Percentiles rank a stretch among this genome's conserved stretches.
Evolutionary conservation across 2,329 filamentous ascomycete genomes (phyloP).

Genomic region (Rhinocladiella similis): DNA sequence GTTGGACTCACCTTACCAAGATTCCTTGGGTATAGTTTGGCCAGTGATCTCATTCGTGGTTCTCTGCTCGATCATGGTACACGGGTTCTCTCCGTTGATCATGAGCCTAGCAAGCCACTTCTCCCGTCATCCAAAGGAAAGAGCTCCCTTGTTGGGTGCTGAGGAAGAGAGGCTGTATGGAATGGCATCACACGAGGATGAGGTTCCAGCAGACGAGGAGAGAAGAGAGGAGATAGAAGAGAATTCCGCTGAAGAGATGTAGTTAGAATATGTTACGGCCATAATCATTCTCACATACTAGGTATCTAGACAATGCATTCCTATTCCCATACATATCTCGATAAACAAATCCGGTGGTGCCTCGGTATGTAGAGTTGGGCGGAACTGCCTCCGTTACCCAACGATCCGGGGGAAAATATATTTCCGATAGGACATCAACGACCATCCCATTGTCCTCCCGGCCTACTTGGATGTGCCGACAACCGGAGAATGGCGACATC

Average conservation of each 20-base stretch:
- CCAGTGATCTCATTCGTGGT: conserved; percentile 58
- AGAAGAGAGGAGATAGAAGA: conserved; percentile 3
- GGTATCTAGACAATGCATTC: too few species aligned
- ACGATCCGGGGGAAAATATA: conserved; percentile 16
- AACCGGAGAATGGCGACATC: neutral
- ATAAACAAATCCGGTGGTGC: neutral
- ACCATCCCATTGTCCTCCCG: neutral
- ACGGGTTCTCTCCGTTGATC: conserved; percentile 54
- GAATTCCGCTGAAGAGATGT: neutral
- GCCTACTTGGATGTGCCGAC: neutral
- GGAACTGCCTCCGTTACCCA: neutral
- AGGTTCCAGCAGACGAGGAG: conserved; percentile 35
- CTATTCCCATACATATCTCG: too few species aligned
- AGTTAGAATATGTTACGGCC: neutral
- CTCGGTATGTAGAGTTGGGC: neutral
- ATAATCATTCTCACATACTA: neutral
- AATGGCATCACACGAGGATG: conserved; percentile 50
- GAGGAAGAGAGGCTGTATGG: conserved; percentile 52
- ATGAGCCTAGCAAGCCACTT: conserved; percentile 54
- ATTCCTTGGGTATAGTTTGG: conserved; percentile 51
- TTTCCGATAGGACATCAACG: conserved; percentile 19
- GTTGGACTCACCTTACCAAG: conserved; percentile 34
- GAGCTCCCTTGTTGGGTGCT: conserved; percentile 50
- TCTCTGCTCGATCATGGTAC: conserved; percentile 54
- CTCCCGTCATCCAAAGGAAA: conserved; percentile 44